Evolutionary conservation across 2,329 filamentous ascomycete species (phyloP).

Genomic region (Fusarium sp.): DNA sequence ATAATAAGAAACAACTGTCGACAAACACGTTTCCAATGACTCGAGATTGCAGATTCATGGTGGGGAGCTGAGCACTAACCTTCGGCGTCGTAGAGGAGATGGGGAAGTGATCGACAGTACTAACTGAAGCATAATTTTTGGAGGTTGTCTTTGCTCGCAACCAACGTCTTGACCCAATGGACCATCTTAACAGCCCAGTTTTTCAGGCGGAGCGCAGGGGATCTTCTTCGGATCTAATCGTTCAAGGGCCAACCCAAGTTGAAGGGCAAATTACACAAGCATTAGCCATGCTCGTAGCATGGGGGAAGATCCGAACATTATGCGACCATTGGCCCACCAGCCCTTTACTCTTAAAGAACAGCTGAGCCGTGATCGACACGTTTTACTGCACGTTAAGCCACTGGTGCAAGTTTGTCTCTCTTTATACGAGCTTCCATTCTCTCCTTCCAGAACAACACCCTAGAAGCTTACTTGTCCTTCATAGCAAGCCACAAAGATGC

Average conservation of each 20-base stretch:
- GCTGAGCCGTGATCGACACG: slow-evolving; percentile 4
- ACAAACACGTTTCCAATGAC: not conserved
- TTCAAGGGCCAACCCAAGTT: not conserved
- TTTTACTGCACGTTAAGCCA: not conserved
- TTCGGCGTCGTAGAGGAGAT: not conserved
- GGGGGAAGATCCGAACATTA: not conserved
- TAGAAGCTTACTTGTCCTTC: slow-evolving; percentile 3
- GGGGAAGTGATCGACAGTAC: slow-evolving; percentile 15
- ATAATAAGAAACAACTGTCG: not conserved
- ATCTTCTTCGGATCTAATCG: not conserved
- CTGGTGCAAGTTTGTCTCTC: not conserved
- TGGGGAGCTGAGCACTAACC: slow-evolving; percentile 22
- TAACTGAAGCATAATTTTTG: slow-evolving; percentile 2
- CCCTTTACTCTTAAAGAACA: not conserved
- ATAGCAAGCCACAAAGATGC: slow-evolving; percentile 18
- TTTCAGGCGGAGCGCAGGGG: not conserved
- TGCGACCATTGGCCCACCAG: slow-evolving; percentile 1
- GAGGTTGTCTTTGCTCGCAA: not conserved
- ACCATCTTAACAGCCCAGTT: not conserved
- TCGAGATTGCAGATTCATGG: slow-evolving; percentile 3
- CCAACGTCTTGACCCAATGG: not conserved
- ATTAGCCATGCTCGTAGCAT: not conserved
- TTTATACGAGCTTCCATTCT: not conserved
- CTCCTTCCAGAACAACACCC: slow-evolving; percentile 6
- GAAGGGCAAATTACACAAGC: not conserved